Percentiles rank a stretch among this genome's conserved stretches.
Conservation (phyloP, 805 yeast genomes). For the Saccharomycopsis oosterbeekiorum region DNA sequence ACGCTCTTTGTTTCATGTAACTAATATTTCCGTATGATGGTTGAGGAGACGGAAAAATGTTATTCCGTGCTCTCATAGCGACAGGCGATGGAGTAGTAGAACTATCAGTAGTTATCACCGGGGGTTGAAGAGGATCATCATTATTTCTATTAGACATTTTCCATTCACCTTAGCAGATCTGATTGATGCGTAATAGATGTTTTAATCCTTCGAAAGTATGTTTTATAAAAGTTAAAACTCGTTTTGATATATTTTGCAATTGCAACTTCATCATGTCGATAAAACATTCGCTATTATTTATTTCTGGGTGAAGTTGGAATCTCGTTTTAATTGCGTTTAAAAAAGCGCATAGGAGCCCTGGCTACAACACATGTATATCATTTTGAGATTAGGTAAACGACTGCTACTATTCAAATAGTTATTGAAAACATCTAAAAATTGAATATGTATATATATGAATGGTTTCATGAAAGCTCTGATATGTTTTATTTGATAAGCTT, state of each 20-base stretch:
- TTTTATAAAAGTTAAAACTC: not conserved
- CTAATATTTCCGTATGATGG: slow-evolving; percentile 7
- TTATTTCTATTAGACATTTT: not conserved
- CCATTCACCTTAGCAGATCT: not conserved
- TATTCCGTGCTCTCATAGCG: not conserved
- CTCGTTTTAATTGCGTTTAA: too few species aligned
- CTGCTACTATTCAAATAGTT: too few species aligned
- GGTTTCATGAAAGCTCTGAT: too few species aligned
- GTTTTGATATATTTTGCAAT: too few species aligned
- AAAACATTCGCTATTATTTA: too few species aligned
- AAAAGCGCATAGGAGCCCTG: too few species aligned
- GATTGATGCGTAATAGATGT: not conserved
- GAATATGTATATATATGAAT: too few species aligned
- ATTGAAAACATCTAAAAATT: too few species aligned
- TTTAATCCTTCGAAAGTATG: not conserved
- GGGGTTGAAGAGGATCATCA: slow-evolving; percentile 1
- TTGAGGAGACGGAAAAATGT: not conserved
- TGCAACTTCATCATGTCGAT: not conserved
- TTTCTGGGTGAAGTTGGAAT: too few species aligned
- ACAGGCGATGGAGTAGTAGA: not conserved
- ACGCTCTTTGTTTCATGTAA: slow-evolving; percentile 12
- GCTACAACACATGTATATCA: too few species aligned
- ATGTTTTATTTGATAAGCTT: too few species aligned
- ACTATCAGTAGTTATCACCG: not conserved
- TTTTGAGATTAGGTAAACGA: too few species aligned